Evolutionary conservation across 163 green algal genomes (phyloP), one percentile per base, ranked within the genome.

Genomic region (Chlamydomonas reinhardtii): DNA sequence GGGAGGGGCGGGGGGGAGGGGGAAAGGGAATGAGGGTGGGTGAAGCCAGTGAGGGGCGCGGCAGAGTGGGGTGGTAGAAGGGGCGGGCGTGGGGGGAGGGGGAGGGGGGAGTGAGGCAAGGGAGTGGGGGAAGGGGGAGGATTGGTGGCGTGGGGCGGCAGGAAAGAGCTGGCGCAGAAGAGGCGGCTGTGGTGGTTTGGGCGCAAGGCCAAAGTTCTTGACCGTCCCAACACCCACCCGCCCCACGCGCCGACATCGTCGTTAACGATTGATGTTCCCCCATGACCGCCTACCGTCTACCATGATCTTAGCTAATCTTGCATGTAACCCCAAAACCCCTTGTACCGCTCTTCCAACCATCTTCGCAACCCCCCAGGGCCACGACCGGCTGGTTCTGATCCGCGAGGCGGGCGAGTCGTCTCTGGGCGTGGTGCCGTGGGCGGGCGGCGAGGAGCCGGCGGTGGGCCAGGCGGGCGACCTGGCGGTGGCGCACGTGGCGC

Each of bases 341-440:
- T 27, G 56, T 69, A n/a, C n/a, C n/a, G n/a, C n/a, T n/a, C n/a
- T n/a, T n/a, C n/a, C n/a, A n/a, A n/a, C n/a, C n/a, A n/a, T n/a
- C n/a, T n/a, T n/a, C n/a, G n/a, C n/a, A n/a, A n/a, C n/a, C 56
- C 4, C 56, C 2, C 92, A 97, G 93, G 95, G 86, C 0, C 91
- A 94, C 0, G 95, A 98, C 89, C 89, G 95, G 43, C 84, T 98
- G 64, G 89, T 98, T 78, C 61, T 98, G 22, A 91, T 98, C 39
- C 94, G 87, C 2, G 94, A 97, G 78, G 75, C 91, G 22, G 70
- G 75, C 9, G 72, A 81, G 72, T 54, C 52, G 61, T 39, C 72
- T 1, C 68, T 80, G 43, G 70, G 39, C 22, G 71, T 29, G 5
- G 70, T 69, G 39, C 72, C 62, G 2, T 88, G 69, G 72, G 48